Conservation (phyloP, 108 stramenopile species). For the Fragilaria crotonensis region DNA sequence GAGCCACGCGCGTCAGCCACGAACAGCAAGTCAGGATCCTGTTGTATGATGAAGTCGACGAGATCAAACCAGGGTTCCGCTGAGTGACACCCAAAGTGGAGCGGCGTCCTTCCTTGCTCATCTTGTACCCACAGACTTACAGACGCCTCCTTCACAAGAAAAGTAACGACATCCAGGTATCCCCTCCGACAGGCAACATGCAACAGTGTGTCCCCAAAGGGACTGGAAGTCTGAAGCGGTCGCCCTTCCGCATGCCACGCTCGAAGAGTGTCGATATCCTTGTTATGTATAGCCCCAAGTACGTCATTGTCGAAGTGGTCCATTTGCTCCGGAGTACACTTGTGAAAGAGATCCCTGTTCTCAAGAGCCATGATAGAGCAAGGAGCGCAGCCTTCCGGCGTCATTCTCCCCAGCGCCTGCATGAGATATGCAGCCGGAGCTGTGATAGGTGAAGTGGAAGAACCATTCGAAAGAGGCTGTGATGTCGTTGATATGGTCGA, state of each 20-base stretch:
- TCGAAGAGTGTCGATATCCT: slow-evolving; percentile 41
- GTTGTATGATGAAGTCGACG: slow-evolving; percentile 18
- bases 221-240: slow-evolving; percentile 34
- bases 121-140: slow-evolving; percentile 18
- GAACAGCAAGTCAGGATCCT: slow-evolving; percentile 29
- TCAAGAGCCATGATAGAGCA: too few relatives aligned
- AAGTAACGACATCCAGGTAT: slow-evolving; percentile 23
- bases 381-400: too few relatives aligned
- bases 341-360: too few relatives aligned
- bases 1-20: slow-evolving; percentile 30
- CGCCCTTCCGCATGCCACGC: slow-evolving; percentile 17
- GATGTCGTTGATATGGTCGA: too few relatives aligned
- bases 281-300: slow-evolving; percentile 42
- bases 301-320: slow-evolving; percentile 25
- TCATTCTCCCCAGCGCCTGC: too few relatives aligned
- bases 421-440: too few relatives aligned
- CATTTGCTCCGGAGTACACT: slow-evolving; percentile 22
- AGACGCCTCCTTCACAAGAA: slow-evolving; percentile 28
- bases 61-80: slow-evolving; percentile 24
- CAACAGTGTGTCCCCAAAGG: slow-evolving; percentile 51
- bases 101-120: slow-evolving; percentile 43
- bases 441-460: too few relatives aligned
- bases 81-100: slow-evolving; percentile 57
- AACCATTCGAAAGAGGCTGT: too few relatives aligned
- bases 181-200: slow-evolving; percentile 56